These are phyloP conservation scores for Salvia hispanica DNA, from an alignment of 257 asterid genomes.

Conservation along the genomic window DNA sequence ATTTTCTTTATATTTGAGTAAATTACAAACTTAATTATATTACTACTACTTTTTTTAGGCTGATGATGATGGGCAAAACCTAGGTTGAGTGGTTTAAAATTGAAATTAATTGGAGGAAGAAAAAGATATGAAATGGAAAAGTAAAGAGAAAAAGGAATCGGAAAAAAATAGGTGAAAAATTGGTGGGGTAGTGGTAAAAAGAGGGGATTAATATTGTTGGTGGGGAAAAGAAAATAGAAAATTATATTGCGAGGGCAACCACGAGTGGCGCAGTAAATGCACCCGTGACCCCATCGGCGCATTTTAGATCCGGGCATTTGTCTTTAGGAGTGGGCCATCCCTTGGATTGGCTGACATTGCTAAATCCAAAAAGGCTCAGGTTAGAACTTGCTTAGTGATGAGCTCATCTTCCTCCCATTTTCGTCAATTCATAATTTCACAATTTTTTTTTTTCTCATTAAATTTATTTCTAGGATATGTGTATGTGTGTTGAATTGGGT, in stretches of 20 bases:
- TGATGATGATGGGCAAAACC: conserved; percentile 9
- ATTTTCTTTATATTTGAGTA: not conserved
- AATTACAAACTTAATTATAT: not conserved
- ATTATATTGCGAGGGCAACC: conserved; percentile 35
- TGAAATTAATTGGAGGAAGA: not conserved
- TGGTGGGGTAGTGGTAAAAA: conserved; percentile 33
- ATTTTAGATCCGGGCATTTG: conserved; percentile 65
- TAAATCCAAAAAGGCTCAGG: conserved; percentile 53
- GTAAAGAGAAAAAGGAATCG: not conserved
- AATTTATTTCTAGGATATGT: not conserved
- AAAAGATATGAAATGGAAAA: not conserved
- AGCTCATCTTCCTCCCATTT: conserved; percentile 30
- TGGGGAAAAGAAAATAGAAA: conserved; percentile 41
- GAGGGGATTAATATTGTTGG: conserved; percentile 25
- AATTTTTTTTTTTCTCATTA: too few species aligned
- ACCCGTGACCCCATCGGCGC: conserved; percentile 79
- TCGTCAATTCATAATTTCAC: conserved; percentile 27
- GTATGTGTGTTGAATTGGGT: not conserved
- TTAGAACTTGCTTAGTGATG: conserved; percentile 38
- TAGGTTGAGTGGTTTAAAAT: not conserved
- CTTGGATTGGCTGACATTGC: conserved; percentile 53
- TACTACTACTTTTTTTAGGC: not conserved
- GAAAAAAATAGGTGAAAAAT: not conserved
- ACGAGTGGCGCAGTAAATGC: conserved; percentile 80
- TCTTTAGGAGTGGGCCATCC: conserved; percentile 53